Evolutionary conservation across 768 basidiomycete genomes (phyloP).

Genomic region (Suillus placidus): DNA sequence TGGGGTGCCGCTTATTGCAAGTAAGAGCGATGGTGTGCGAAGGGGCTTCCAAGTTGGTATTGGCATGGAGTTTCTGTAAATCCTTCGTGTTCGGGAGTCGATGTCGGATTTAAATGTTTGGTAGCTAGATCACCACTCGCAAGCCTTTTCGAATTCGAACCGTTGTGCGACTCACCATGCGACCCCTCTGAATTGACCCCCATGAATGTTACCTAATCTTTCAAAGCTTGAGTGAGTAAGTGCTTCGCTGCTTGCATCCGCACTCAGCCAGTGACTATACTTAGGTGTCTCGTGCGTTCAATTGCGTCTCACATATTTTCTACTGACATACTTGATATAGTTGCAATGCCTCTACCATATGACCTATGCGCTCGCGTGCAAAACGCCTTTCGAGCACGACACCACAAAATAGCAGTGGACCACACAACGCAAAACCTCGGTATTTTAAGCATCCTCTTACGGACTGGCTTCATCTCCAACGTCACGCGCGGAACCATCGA

Average conservation of each 20-base stretch:
- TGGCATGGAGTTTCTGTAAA: slow-evolving; percentile 74
- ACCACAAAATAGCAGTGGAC: slow-evolving; percentile 72
- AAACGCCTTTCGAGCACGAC: slow-evolving; percentile 90
- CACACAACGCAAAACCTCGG: slow-evolving; percentile 91
- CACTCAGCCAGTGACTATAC: not conserved
- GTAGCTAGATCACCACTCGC: not conserved
- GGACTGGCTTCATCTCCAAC: slow-evolving; percentile 83
- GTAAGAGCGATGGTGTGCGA: slow-evolving; percentile 63
- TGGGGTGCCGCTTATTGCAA: slow-evolving; percentile 77
- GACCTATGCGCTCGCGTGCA: slow-evolving; percentile 89
- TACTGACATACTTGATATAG: not conserved
- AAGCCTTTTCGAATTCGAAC: too few species aligned
- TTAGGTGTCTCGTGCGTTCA: not conserved
- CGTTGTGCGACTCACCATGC: too few species aligned
- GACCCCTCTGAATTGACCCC: not conserved
- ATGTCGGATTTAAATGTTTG: not conserved
- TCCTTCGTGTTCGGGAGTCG: not conserved
- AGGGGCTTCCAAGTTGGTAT: slow-evolving; percentile 82
- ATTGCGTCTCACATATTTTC: not conserved
- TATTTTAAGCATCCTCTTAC: slow-evolving; percentile 89
- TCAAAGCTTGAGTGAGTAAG: not conserved
- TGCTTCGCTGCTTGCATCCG: not conserved
- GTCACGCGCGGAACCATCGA: slow-evolving; percentile 77
- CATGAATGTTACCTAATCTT: not conserved
- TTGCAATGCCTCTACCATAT: slow-evolving; percentile 63